Base-by-base conservation (phyloP, 371 early-diverging fungal species). In the Nematocida ausubeli region DNA sequence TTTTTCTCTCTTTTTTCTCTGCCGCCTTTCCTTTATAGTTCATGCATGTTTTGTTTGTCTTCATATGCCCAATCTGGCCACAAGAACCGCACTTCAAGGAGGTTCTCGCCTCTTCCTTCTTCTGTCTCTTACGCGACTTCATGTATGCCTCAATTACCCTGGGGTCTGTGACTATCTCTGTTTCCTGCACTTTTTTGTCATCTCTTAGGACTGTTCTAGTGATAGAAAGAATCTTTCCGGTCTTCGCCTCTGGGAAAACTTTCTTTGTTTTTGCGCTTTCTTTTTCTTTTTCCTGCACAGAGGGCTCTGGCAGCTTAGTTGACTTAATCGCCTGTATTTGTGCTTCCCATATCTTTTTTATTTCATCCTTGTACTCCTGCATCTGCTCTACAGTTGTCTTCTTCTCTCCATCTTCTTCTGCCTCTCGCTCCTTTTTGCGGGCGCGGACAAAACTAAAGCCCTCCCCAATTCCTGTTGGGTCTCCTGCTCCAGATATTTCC, bases 361-460 rank as follows among this genome's bases (percentile, higher is more conserved):
- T 73, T 37, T 72, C 70, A 22, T 70, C 81, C 35, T 75, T 69
- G 63, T 69, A 80, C 40, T 24, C 51, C 50, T 69, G 50, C 35
- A 60, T 28, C 56, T 69, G 69, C 62, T 70, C 70, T 16, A 28
- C 39, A 7, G 70, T 69, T 6, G 60, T 80, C 57, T 70, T 69
- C 49, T 75, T 69, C 60, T 75, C 78, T 2, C 60, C 60, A 32
- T 79, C 79, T 26, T 70, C 69, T 39, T 69, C 70, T 12, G 64
- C 42, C 24, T 73, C 80, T 44, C 40, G 94, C 86, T 96, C 96
- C 92, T 80, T 83, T 26, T 94, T 92, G 5, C 91, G 92, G 28
- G 92, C 91, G 66, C 93, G 90, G 78, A 97, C 91, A 85, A 95
- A 98, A 86, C 94, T 94, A 84, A 96, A 95, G 16, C 95, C 97